Conservation (phyloP, 352 stramenopile species). For the Pythium periplocum region DNA sequence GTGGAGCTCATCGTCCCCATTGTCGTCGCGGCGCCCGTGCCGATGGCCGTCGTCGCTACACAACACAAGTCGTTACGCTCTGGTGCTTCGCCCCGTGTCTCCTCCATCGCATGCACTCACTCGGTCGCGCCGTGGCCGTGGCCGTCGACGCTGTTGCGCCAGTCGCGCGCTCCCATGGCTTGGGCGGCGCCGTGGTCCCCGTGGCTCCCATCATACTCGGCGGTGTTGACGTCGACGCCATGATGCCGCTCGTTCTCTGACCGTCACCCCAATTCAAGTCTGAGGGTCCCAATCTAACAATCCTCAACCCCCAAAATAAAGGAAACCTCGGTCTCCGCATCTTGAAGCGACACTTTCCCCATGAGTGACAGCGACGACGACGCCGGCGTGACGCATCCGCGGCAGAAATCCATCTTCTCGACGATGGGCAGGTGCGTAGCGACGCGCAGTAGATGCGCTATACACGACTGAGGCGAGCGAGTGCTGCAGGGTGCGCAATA, state of each 20-base stretch:
- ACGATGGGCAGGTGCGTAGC: constrained; percentile 12
- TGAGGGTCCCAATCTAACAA: too few species aligned
- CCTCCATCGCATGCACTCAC: too few species aligned
- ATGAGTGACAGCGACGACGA: constrained; percentile 18
- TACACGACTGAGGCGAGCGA: background rate
- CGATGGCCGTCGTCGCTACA: too few species aligned
- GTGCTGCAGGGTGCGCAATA: constrained; percentile 17
- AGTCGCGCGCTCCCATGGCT: constrained; percentile 8
- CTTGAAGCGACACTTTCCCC: constrained; percentile 1
- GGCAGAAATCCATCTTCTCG: constrained; percentile 18
- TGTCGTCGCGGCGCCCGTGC: background rate
- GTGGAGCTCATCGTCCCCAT: background rate
- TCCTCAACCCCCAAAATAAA: background rate
- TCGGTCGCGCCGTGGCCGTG: too few species aligned
- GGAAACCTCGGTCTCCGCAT: background rate
- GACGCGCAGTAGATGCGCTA: too few species aligned
- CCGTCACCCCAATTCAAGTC: background rate
- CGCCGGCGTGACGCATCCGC: constrained; percentile 5
- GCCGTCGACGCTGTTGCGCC: constrained; percentile 3
- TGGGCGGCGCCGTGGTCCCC: constrained; percentile 2
- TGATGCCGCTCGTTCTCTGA: constrained; percentile 5
- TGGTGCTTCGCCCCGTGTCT: too few species aligned
- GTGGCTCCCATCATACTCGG: background rate
- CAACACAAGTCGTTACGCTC: too few species aligned
- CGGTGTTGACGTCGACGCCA: constrained; percentile 2